Base-by-base conservation (phyloP, 352 stramenopile genomes). In the Globisporangium emineosum region DNA sequence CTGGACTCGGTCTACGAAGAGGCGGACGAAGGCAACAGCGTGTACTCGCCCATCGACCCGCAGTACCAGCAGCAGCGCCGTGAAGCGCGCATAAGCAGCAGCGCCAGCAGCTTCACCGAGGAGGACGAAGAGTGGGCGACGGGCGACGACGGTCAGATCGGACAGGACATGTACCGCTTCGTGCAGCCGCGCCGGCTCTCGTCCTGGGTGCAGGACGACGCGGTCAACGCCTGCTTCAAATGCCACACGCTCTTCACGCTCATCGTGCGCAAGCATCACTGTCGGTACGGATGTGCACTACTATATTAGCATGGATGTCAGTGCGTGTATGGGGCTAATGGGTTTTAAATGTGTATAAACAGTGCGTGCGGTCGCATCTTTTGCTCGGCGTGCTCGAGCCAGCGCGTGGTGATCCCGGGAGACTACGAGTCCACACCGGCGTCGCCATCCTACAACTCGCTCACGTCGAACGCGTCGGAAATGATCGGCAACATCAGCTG, bases 181-280 rank as follows among this genome's bases (percentile, higher is more conserved):
- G 86, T 94, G 49, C 86, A 94, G 76, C 86, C 86, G 2, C 62
- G 86, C 2, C 68, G 86, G 9, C 69, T 94, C 19, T 93, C 83
- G 3, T 92, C 83, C 13, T 94, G 86, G 86, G 86, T 94, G 7
- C 86, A 94, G 62, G 86, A 94, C 59, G 86, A 94, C 61, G 86
- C 86, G 0, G 86, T 94, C 1, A 91, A 90, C 63, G 86, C 86
- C 5, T 94, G 86, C 60, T 94, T 94, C 72, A 92, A 91, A 70
- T 94, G 86, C 65, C 83, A 93, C 69, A 70, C 79, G 25, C 71
- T 90, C 32, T 94, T 94, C 64, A 89, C 86, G 54, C 68, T 94
- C 51, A 65, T 94, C 29, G 67, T 93, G 45, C 78, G 86, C 32
- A 94, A 94, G 66, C 86, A 94, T 62, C 86, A 94, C 71, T 94